Conservation (phyloP, 2,329 filamentous ascomycete genomes). For the Venturia pyrina region DNA sequence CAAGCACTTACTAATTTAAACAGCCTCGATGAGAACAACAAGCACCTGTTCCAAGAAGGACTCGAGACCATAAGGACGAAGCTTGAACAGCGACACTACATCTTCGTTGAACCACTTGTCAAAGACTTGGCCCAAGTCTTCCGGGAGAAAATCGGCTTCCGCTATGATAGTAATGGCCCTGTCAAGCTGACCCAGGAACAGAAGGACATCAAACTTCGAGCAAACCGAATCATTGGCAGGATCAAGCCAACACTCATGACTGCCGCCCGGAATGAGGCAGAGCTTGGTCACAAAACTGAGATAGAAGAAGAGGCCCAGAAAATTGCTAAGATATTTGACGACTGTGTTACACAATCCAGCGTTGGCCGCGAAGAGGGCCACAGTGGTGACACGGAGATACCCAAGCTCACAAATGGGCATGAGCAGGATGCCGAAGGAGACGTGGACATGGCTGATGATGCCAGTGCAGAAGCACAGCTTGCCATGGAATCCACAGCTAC, state of each 20-base stretch:
- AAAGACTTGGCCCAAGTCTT: constrained; percentile 48
- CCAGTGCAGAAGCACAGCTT: neutral
- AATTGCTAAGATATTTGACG: constrained; percentile 62
- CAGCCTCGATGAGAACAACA: constrained; percentile 46
- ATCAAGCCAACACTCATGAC: constrained; percentile 69
- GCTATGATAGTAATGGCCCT: constrained; percentile 1
- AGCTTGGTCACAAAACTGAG: constrained; percentile 59
- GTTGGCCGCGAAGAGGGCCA: constrained; percentile 18
- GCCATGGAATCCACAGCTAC: neutral
- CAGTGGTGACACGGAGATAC: constrained; percentile 13
- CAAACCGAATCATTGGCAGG: constrained; percentile 78
- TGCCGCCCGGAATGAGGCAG: constrained; percentile 71
- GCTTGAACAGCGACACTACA: constrained; percentile 47
- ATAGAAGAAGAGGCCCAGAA: constrained; percentile 54
- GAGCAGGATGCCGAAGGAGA: constrained; percentile 8
- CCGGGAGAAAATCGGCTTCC: constrained; percentile 37
- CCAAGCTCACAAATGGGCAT: neutral
- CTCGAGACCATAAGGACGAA: constrained; percentile 43
- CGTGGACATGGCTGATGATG: constrained; percentile 10
- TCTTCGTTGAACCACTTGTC: constrained; percentile 51
- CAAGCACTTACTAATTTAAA: constrained; percentile 23
- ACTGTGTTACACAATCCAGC: constrained; percentile 31
- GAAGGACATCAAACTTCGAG: constrained; percentile 72
- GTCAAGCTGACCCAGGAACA: constrained; percentile 48
- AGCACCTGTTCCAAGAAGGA: constrained; percentile 40